Percentiles rank a stretch among this genome's conserved stretches.
phyloP scores from a whole-genome alignment of 129 eudicot genomes.

The Calendula officinalis region DNA sequence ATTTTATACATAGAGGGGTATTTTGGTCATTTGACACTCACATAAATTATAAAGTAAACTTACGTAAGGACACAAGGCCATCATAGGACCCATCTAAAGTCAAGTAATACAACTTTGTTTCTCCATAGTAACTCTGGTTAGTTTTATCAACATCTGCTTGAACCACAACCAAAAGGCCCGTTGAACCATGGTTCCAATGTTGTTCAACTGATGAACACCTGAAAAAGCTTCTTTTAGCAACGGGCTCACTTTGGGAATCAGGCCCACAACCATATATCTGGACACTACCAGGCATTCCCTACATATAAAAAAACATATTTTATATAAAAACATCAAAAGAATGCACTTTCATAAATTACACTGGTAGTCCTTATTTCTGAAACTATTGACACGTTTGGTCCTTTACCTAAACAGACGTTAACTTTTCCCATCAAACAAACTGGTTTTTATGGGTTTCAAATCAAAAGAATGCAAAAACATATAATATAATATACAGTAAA shows the following conservation, averaged over 20 bases:
- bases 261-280: constrained; percentile 77
- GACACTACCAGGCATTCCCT: constrained; percentile 97
- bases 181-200: constrained; percentile 85
- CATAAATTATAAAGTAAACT: constrained; percentile 15
- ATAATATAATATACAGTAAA: too few relatives aligned
- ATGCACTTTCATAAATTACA: not conserved
- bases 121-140: constrained; percentile 98
- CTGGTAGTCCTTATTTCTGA: too few relatives aligned
- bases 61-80: constrained; percentile 92
- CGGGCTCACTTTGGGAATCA: constrained; percentile 57
- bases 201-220: constrained; percentile 85
- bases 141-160: constrained; percentile 98
- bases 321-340: constrained; percentile 2
- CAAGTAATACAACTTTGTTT: constrained; percentile 79
- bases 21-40: too few relatives aligned
- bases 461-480: too few relatives aligned
- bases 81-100: constrained; percentile 83
- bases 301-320: constrained; percentile 24
- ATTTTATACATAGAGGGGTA: too few relatives aligned
- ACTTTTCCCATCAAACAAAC: too few relatives aligned
- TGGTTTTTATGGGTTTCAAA: too few relatives aligned
- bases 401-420: too few relatives aligned
- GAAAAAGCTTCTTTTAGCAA: constrained; percentile 80
- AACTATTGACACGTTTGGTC: too few relatives aligned
- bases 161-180: constrained; percentile 81